Percentiles rank a stretch among this genome's conserved stretches.
These are phyloP conservation scores for Rhizopogon hawkerae DNA, from an alignment of 1,284 basidiomycete genomes.

Conservation along the genomic window DNA sequence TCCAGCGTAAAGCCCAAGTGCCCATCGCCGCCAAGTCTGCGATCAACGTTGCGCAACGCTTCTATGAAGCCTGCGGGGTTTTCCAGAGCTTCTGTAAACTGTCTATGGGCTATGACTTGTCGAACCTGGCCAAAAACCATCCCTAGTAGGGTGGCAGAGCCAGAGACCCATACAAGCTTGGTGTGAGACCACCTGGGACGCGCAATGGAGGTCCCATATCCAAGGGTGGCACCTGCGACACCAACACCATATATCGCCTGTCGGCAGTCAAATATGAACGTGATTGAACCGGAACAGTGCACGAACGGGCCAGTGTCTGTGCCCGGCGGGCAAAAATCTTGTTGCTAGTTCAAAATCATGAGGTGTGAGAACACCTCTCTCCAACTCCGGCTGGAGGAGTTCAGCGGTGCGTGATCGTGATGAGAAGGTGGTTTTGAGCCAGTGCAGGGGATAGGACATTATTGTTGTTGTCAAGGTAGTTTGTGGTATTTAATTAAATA, in stretches of 20 bases:
- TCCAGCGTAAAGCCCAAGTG: constrained; percentile 17
- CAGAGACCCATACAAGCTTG: constrained; percentile 19
- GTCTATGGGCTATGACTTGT: constrained; percentile 35
- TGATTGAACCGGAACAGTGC: background rate
- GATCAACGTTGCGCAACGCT: constrained; percentile 34
- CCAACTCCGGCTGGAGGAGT: constrained; percentile 52
- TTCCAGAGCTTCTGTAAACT: constrained; percentile 40
- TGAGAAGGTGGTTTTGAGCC: constrained; percentile 34
- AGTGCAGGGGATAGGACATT: constrained; percentile 27
- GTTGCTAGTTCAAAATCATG: constrained; percentile 49
- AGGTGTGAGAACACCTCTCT: constrained; percentile 42
- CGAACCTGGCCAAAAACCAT: constrained; percentile 31
- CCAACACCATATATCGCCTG: constrained; percentile 25
- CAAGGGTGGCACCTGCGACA: constrained; percentile 17
- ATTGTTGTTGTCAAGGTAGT: background rate
- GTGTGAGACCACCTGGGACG: constrained; percentile 23
- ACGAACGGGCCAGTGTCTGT: constrained; percentile 37
- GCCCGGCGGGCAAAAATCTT: constrained; percentile 41
- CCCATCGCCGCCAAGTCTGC: constrained; percentile 25
- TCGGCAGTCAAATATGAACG: constrained; percentile 3
- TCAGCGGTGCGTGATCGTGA: constrained; percentile 28
- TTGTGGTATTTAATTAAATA: background rate
- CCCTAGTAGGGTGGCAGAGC: constrained; percentile 21
- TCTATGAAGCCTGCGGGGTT: constrained; percentile 34
- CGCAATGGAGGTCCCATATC: constrained; percentile 23